A percentile compares a stretch with the other conserved stretches of the same genome.
These are phyloP conservation scores for Avena eriantha DNA, from an alignment of 176 grass and related monocot genomes.

Conservation along the genomic window DNA sequence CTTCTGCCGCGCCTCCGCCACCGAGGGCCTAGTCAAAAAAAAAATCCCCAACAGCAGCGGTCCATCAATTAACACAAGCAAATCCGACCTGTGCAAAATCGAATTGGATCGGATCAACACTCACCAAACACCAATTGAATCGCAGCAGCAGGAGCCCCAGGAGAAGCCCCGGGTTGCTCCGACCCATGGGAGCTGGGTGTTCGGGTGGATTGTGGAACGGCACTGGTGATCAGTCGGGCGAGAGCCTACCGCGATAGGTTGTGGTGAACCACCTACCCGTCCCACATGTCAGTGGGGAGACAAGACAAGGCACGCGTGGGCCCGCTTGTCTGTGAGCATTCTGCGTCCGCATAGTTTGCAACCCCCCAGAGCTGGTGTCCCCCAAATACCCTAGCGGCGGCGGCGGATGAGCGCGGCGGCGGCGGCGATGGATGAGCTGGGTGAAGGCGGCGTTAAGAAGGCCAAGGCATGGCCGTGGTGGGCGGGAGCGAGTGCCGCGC, in stretches of 20 bases:
- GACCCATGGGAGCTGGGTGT: slow-evolving; percentile 21
- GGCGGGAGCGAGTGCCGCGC: slow-evolving; percentile 63
- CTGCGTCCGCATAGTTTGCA: not conserved
- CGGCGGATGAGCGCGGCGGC: not conserved
- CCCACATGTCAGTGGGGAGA: slow-evolving; percentile 26
- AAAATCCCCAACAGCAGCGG: not conserved
- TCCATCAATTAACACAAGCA: not conserved
- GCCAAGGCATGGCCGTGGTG: slow-evolving; percentile 57
- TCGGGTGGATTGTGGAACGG: not conserved
- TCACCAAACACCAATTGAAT: slow-evolving; percentile 35
- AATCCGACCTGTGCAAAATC: not conserved
- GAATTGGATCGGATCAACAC: slow-evolving; percentile 3
- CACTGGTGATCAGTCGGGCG: not conserved
- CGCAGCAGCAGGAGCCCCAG: slow-evolving; percentile 45
- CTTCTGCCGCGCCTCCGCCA: slow-evolving; percentile 16
- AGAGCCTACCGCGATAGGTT: not conserved
- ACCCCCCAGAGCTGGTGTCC: not conserved
- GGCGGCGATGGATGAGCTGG: slow-evolving; percentile 40
- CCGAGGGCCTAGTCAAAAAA: slow-evolving; percentile 23
- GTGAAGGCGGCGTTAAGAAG: slow-evolving; percentile 9
- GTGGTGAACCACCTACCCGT: not conserved
- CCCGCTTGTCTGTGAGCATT: slow-evolving; percentile 27
- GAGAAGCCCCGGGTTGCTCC: slow-evolving; percentile 33
- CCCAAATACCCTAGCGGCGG: slow-evolving; percentile 35
- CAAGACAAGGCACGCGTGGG: not conserved